These are phyloP conservation scores for Rubroshorea leprosula DNA, from an alignment of 345 rosid genomes.

Conservation along the genomic window DNA sequence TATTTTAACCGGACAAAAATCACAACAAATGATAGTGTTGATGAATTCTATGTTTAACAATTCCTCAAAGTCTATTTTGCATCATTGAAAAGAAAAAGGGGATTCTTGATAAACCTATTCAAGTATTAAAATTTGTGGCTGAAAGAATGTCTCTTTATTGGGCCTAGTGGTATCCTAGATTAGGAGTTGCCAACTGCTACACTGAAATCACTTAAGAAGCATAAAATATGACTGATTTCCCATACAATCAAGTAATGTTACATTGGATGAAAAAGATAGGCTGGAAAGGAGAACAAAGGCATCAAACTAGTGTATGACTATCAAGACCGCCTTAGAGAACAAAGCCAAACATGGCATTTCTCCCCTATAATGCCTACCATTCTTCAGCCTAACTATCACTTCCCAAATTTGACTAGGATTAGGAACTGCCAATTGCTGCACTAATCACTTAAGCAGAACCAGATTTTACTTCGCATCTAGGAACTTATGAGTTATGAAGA, in stretches of 20 bases:
- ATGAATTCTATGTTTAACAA: not conserved
- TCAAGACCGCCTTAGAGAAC: too few species aligned
- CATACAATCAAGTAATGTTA: not conserved
- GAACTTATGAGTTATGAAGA: too few species aligned
- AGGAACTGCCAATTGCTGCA: slow-evolving; percentile 10
- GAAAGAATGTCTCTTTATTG: not conserved
- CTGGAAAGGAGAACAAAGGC: not conserved
- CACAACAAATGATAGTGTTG: not conserved
- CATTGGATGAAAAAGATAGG: too few species aligned
- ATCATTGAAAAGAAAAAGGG: not conserved
- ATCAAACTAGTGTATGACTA: not conserved
- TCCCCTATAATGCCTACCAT: not conserved
- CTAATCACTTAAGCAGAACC: not conserved
- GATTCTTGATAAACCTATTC: not conserved
- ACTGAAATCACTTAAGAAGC: not conserved
- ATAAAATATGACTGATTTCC: not conserved
- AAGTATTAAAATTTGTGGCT: not conserved
- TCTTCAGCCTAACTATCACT: not conserved
- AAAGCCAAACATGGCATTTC: not conserved
- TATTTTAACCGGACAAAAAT: not conserved
- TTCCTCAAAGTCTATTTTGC: not conserved
- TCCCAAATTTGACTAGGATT: not conserved
- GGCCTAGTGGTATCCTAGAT: not conserved
- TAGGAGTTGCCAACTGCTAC: too few species aligned
- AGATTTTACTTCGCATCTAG: too few species aligned